phyloP scores from a whole-genome alignment of 2,329 filamentous ascomycete genomes.

The Plenodomus lindquistii region DNA sequence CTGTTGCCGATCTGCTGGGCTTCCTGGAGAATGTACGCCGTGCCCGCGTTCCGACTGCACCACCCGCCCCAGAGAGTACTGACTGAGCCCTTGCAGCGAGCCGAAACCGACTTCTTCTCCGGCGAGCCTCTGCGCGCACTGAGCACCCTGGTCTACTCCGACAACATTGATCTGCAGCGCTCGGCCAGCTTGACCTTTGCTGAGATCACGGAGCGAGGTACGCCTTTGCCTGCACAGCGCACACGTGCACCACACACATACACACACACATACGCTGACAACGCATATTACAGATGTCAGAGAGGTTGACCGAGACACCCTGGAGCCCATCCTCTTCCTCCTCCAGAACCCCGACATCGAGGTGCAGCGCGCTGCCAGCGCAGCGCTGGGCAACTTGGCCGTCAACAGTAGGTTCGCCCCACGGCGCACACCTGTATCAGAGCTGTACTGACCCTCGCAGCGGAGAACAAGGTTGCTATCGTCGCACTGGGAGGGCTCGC shows the following conservation, averaged over 20 bases:
- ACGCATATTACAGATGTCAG: conserved; percentile 75
- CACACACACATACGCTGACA: conserved; percentile 19
- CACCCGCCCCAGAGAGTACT: conserved; percentile 3
- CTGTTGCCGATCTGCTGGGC: conserved; percentile 90
- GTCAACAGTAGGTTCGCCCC: conserved; percentile 75
- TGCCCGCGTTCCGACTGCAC: conserved; percentile 5
- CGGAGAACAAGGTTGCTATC: conserved; percentile 96
- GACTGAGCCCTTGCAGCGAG: conserved; percentile 65
- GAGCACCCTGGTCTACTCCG: conserved; percentile 95
- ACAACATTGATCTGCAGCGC: conserved; percentile 96
- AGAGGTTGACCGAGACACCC: conserved; percentile 90
- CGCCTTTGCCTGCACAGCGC: conserved; percentile 9
- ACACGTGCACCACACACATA: neutral
- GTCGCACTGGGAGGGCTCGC: conserved; percentile 87
- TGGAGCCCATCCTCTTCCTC: conserved; percentile 93
- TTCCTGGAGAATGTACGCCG: conserved; percentile 89
- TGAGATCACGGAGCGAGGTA: conserved; percentile 98
- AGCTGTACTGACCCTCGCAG: conserved; percentile 60
- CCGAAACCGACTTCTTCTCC: conserved; percentile 97
- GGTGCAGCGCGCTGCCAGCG: conserved; percentile 94
- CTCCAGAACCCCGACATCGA: conserved; percentile 95
- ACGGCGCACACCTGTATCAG: neutral
- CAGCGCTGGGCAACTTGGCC: conserved; percentile 91
- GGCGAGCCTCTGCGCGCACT: conserved; percentile 92
- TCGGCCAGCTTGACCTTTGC: conserved; percentile 98